Conservation (phyloP, 257 asterid species). For the Solanum dulcamara region DNA sequence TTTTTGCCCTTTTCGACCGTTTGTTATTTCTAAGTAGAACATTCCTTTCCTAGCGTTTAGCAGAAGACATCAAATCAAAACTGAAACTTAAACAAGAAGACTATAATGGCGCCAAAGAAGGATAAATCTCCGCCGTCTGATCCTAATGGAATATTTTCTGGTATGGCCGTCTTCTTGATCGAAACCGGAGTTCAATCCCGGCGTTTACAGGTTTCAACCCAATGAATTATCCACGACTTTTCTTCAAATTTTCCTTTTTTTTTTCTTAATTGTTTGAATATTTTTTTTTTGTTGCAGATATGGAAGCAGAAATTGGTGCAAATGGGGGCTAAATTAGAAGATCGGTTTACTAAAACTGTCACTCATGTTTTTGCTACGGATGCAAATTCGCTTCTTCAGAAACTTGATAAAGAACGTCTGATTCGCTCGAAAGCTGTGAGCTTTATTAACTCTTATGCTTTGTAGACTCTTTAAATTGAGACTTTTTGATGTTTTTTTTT, state of each 20-base stretch:
- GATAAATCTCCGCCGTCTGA: slow-evolving; percentile 54
- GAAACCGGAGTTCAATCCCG: slow-evolving; percentile 57
- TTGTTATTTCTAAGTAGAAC: neutral
- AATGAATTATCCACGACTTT: neutral
- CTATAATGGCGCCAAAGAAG: slow-evolving; percentile 61
- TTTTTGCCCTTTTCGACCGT: too few species aligned
- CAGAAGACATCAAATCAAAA: neutral
- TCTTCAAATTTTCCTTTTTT: neutral
- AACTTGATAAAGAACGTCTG: slow-evolving; percentile 32
- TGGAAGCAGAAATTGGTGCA: slow-evolving; percentile 83
- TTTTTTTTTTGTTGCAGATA: slow-evolving; percentile 28
- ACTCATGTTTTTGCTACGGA: slow-evolving; percentile 69
- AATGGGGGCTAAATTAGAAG: slow-evolving; percentile 68
- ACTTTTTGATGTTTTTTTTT: neutral
- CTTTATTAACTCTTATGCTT: neutral
- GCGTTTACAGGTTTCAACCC: slow-evolving; percentile 52
- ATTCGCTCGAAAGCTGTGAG: slow-evolving; percentile 52
- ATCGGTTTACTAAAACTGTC: slow-evolving; percentile 31
- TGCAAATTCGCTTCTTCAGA: slow-evolving; percentile 27
- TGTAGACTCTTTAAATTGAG: neutral
- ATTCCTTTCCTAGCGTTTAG: neutral
- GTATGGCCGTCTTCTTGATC: slow-evolving; percentile 43
- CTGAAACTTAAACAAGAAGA: neutral
- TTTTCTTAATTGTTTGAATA: neutral
- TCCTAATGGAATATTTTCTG: slow-evolving; percentile 79